Evolutionary conservation across 1,284 basidiomycete species (phyloP).

Genomic region (Sanghuangporus sanghuang): DNA sequence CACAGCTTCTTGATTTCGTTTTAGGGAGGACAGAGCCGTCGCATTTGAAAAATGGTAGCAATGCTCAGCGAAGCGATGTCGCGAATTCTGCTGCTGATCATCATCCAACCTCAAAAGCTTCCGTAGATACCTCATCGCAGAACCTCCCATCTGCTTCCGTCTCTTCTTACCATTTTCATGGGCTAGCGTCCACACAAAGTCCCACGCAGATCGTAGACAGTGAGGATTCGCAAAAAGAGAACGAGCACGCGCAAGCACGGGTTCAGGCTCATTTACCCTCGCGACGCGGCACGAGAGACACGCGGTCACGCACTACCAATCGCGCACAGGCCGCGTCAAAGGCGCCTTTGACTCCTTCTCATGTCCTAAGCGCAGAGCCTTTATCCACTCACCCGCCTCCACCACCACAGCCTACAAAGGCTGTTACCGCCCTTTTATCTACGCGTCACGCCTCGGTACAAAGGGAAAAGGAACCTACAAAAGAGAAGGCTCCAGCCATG

Average conservation of each 20-base stretch:
- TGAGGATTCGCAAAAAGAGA: constrained; percentile 49
- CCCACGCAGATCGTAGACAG: constrained; percentile 24
- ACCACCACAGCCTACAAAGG: constrained; percentile 28
- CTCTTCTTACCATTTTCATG: constrained; percentile 50
- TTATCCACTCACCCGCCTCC: constrained; percentile 18
- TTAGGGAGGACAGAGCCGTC: constrained; percentile 10
- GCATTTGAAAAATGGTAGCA: constrained; percentile 1
- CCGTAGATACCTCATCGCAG: neutral
- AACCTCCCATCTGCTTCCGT: constrained; percentile 15
- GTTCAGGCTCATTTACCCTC: neutral
- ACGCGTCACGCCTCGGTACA: constrained; percentile 8
- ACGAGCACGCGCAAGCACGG: constrained; percentile 26
- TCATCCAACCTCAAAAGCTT: neutral
- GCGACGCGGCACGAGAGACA: neutral
- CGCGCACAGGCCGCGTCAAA: neutral
- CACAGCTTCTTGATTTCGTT: constrained; percentile 15
- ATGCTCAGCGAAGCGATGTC: neutral
- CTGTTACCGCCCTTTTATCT: constrained; percentile 30
- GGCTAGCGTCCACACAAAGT: constrained; percentile 46
- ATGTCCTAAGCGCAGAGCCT: neutral
- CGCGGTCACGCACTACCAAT: neutral
- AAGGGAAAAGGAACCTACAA: constrained; percentile 6
- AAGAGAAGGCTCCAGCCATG: constrained; percentile 11
- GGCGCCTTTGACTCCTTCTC: constrained; percentile 9
- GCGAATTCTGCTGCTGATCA: constrained; percentile 4